Base-by-base conservation (phyloP, 2,329 filamentous ascomycete genomes). In the Chaetomium olivaceum region DNA sequence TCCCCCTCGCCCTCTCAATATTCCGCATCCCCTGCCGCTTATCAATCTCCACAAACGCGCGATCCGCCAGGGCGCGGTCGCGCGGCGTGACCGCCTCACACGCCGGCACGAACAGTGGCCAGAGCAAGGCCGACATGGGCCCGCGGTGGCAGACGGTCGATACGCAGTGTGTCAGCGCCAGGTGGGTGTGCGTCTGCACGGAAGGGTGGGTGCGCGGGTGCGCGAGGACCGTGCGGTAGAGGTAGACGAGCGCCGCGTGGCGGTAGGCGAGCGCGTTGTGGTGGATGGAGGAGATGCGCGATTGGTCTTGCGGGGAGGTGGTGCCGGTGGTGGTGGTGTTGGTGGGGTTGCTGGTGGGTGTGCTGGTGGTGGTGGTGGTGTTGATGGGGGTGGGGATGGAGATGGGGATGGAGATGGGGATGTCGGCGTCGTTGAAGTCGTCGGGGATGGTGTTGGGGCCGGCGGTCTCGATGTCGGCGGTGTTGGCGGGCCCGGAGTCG, bases 21-120 rank as follows among this genome's bases (percentile, higher is more conserved):
- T 89, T 90, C 21, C 81, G 82, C 87, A 89, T 89, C 23, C 87
- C 86, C 73, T 89, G 87, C 21, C 86, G 77, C 61, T 77, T 80
- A 65, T 84, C 82, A 9, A 87, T 79, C 5, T 82, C 82, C 4
- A 75, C 73, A 70, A 89, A 89, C 0, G 84, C 78, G 62, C 78
- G 77, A 29, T 79, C 74, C 4, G 86, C 85, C 21, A 85, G 75
- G 6, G 77, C 78, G 19, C 86, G 77, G 72, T 89, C 86, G 9
- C 76, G 77, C 1, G 74, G 70, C 19, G 73, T 78, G 9, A 79
- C 76, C 0, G 86, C 87, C 73, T 89, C 87, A 71, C 86, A 88
- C 1, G 85, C 82, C 1, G 86, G 84, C 11, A 87, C 85, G 70
- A 89, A 89, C 2, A 89, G 77, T 1, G 87, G 87, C 85, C 87